Evolutionary conservation across 768 basidiomycete genomes (phyloP), one percentile per base, ranked within the genome.

Genomic region (Guyanaporus albipodus): DNA sequence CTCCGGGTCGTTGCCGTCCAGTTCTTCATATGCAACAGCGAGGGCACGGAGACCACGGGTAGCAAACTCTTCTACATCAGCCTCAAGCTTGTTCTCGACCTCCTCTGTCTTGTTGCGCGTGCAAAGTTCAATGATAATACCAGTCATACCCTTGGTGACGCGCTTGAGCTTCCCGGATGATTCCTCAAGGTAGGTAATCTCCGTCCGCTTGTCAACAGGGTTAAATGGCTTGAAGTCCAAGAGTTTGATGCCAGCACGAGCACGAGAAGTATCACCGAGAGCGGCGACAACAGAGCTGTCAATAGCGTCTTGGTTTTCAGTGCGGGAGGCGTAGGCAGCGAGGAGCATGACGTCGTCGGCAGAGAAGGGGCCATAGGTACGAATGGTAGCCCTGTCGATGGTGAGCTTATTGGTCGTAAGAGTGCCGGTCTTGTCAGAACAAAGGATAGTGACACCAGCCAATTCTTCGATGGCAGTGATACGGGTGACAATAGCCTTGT

Each of bases 191-290:
- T 97, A 98, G 40, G 95, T 98, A 67, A 95, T 94, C 74, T 97
- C 95, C 49, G 95, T 98, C 63, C 94, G 91, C 79, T 97, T 97
- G 79, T 95, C 92, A 59, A 94, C 92, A 41, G 95, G 95, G 78
- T 97, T 96, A 82, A 97, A 98, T 5, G 94, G 94, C 77, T 96
- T 97, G 80, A 98, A 98, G 71, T 98, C 94, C 64, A 97, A 77
- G 36, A 98, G 84, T 67, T 89, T 93, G 75, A 98, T 96, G 28
- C 93, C 93, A 41, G 79, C 79, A 54, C 93, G 93, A 49, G 95
- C 94, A 46, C 79, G 80, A 34, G 67, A 27, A 2, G 79, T 59
- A 63, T 92, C 86, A 33, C 83, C 83, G 40, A 93, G 75, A 36
- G 91, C 87, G 42, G 74, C 70, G 35, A 94, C 86, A 53, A 95